These are phyloP conservation scores for Leucogyrophana mollusca DNA, from an alignment of 768 basidiomycete genomes.

Conservation along the genomic window DNA sequence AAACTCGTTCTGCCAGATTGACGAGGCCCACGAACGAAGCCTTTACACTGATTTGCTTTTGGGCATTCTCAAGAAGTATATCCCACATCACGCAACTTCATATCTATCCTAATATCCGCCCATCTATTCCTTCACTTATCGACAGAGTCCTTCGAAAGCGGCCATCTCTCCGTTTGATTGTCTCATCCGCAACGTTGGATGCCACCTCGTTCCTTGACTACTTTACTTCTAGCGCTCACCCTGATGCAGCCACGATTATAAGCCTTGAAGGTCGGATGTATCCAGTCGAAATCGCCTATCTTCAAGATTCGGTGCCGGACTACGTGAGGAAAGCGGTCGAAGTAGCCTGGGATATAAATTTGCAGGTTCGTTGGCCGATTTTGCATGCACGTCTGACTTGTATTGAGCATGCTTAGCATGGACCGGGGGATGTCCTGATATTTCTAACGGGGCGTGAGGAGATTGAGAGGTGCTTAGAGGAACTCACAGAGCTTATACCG, in stretches of 20 bases:
- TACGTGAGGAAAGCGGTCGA: conserved; percentile 83
- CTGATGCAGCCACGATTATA: conserved; percentile 77
- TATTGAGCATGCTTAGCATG: conserved; percentile 50
- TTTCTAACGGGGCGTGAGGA: conserved; percentile 97
- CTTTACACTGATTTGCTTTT: conserved; percentile 94
- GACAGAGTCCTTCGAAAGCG: conserved; percentile 87
- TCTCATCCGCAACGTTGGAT: conserved; percentile 96
- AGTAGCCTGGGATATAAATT: conserved; percentile 78
- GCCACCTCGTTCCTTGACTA: conserved; percentile 87
- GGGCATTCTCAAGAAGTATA: conserved; percentile 90
- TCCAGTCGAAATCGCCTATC: conserved; percentile 91
- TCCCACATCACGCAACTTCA: neutral
- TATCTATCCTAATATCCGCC: conserved; percentile 1
- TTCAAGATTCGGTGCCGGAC: conserved; percentile 73
- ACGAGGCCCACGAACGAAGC: conserved; percentile 96
- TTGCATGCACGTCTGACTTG: neutral
- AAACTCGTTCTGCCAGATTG: conserved; percentile 57
- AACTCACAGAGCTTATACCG: conserved; percentile 73
- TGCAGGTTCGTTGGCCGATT: conserved; percentile 51
- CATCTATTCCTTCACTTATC: conserved; percentile 4
- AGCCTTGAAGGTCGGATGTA: conserved; percentile 93
- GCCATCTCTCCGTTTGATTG: conserved; percentile 83
- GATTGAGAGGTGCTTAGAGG: conserved; percentile 85
- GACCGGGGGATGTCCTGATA: conserved; percentile 84
- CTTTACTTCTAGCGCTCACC: conserved; percentile 66